Percentiles rank a stretch among this genome's conserved stretches.
These are phyloP conservation scores for Annulohypoxylon truncatum DNA, from an alignment of 2,329 filamentous ascomycete species.

Conservation along the genomic window DNA sequence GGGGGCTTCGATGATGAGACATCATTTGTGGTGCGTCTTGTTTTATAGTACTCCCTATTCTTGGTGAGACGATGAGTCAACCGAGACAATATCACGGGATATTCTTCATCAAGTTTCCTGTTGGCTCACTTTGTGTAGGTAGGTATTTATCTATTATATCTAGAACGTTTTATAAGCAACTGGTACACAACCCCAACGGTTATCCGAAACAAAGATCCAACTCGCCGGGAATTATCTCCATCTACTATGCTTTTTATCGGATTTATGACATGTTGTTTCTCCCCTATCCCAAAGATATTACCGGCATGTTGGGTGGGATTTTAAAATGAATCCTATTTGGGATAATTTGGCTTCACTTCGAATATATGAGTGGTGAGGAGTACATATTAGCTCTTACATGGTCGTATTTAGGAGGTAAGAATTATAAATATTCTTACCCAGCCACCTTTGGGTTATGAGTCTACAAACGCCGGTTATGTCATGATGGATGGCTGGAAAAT, in stretches of 20 bases:
- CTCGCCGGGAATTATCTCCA: neutral
- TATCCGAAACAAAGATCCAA: slow-evolving; percentile 9
- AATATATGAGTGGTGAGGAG: neutral
- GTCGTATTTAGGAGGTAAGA: neutral
- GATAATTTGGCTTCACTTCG: neutral
- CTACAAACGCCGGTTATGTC: neutral
- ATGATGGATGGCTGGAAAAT: neutral
- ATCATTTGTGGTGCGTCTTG: neutral
- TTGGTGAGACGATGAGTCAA: neutral
- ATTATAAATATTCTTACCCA: neutral
- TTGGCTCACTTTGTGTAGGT: neutral
- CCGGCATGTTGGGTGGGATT: neutral
- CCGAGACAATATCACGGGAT: neutral
- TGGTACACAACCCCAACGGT: slow-evolving; percentile 13
- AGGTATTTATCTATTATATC: slow-evolving; percentile 6
- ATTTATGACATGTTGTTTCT: neutral
- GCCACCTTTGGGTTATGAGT: neutral
- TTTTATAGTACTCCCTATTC: neutral
- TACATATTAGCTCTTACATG: neutral
- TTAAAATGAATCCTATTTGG: neutral
- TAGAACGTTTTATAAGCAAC: neutral
- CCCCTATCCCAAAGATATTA: neutral
- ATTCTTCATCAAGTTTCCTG: neutral
- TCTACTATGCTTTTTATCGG: neutral
- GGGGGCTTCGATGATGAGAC: neutral